Conservation (phyloP, 208 protist genomes). For the Lotmaria passim region DNA sequence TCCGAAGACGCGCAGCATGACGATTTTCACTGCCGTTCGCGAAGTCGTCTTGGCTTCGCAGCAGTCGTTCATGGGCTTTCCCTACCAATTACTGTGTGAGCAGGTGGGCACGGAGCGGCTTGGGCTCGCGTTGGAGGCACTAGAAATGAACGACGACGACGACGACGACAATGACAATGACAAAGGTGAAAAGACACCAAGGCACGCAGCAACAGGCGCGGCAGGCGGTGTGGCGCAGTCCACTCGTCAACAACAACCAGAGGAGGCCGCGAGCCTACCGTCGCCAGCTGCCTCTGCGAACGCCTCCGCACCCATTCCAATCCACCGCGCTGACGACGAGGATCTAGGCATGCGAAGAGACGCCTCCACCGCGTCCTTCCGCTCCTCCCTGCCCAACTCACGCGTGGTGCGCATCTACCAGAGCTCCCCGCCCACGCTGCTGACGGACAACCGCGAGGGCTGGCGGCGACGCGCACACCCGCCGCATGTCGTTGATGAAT, state of each 20-base stretch:
- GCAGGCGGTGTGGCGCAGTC: neutral
- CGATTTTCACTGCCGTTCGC: slow-evolving; percentile 53
- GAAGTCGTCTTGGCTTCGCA: slow-evolving; percentile 62
- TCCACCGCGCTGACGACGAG: neutral
- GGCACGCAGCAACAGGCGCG: neutral
- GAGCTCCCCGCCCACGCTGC: slow-evolving; percentile 11
- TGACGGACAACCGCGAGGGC: neutral
- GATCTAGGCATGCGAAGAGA: neutral
- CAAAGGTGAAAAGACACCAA: neutral
- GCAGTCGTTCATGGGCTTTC: slow-evolving; percentile 77
- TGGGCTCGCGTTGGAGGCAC: slow-evolving; percentile 44
- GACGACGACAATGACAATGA: slow-evolving; percentile 33
- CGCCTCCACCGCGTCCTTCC: slow-evolving; percentile 5
- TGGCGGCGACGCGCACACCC: slow-evolving; percentile 16
- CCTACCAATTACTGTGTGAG: slow-evolving; percentile 66
- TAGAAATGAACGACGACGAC: slow-evolving; percentile 25
- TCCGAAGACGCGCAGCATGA: slow-evolving; percentile 33
- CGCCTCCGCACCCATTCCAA: slow-evolving; percentile 17
- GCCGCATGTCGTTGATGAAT: slow-evolving; percentile 23
- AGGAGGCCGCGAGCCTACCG: neutral
- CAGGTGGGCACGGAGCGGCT: slow-evolving; percentile 57
- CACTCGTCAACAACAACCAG: neutral
- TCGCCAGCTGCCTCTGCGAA: neutral
- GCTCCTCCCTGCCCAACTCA: slow-evolving; percentile 17
- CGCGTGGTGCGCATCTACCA: slow-evolving; percentile 40